phyloP scores from a whole-genome alignment of 2,329 filamentous ascomycete genomes.

The Cercospora zeina region DNA sequence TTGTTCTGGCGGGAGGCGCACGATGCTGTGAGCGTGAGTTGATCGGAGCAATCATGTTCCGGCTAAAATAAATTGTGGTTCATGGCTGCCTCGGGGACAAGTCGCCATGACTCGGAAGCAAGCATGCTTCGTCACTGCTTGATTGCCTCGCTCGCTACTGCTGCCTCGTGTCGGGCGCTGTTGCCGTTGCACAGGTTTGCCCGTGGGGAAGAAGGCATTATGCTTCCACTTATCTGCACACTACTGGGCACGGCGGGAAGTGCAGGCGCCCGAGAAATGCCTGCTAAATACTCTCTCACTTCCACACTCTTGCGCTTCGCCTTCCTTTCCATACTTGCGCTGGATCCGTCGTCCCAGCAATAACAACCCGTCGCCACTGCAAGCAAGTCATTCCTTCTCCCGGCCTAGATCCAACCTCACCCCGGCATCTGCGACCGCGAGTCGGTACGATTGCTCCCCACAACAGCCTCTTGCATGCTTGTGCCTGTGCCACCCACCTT shows the following conservation, averaged over 20 bases:
- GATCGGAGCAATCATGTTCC: background rate
- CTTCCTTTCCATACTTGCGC: background rate
- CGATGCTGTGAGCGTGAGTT: background rate
- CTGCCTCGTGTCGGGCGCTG: background rate
- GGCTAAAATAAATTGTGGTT: background rate
- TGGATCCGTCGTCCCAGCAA: background rate
- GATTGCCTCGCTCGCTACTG: background rate
- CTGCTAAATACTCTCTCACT: background rate
- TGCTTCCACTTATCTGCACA: background rate
- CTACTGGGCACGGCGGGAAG: background rate
- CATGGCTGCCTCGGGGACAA: constrained; percentile 1
- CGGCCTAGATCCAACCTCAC: background rate
- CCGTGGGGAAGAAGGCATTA: background rate
- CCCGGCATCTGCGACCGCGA: background rate
- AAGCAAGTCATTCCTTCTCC: background rate
- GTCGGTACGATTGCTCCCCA: background rate
- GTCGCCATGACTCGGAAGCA: background rate
- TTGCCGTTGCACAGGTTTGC: too few species aligned
- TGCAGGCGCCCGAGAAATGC: background rate
- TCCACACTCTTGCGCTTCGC: background rate
- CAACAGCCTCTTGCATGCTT: background rate
- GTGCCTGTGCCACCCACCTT: background rate
- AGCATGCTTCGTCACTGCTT: constrained; percentile 1
- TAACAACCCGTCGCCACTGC: background rate
- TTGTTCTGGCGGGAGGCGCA: background rate